Base-by-base conservation (phyloP, 805 yeast genomes). In the Lachancea sp. region DNA sequence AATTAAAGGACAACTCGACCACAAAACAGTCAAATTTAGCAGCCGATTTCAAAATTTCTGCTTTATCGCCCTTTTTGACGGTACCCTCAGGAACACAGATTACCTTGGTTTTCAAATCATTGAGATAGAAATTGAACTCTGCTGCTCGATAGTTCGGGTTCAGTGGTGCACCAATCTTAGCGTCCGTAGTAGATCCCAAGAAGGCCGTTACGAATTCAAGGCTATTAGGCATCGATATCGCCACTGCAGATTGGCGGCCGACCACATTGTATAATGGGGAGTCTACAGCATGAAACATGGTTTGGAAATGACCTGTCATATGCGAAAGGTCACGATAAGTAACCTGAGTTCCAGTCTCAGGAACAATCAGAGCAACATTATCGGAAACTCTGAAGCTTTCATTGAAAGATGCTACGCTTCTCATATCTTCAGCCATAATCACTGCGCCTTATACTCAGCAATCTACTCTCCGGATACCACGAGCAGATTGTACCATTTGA, bases 141-240 rank as follows among this genome's bases (percentile, higher is more conserved):
- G 61, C 49, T 49, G 74, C 71, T 51, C 72, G 78, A 57, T 78
- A 80, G 40, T 70, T 69, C 12, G 85, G 74, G 51, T 81, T 82
- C 55, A 81, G 64, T 11, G 89, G 89, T 1, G 86, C 83, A 16
- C 82, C 83, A 33, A 80, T 66, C 48, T 73, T 66, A 1, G 77
- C 72, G 21, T 75, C 69, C 46, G 73, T 70, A 1, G 84, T 74
- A 19, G 72, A 64, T 2, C 78, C 80, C 17, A 81, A 57, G 53
- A 78, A 81, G 2, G 74, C 62, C 8, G 71, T 69, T 1, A 73
- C 69, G 38, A 78, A 72, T 50, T 81, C 88, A 18, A 81, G 53
- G 3, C 75, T 63, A 55, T 82, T 81, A 21, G 80, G 77, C 43
- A 81, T 60, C 1, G 83, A 68, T 17, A 80, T 78, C 0, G 83